Evolutionary conservation across 345 rosid genomes (phyloP), one percentile per base, ranked within the genome.

Genomic region (Litchi chinensis): DNA sequence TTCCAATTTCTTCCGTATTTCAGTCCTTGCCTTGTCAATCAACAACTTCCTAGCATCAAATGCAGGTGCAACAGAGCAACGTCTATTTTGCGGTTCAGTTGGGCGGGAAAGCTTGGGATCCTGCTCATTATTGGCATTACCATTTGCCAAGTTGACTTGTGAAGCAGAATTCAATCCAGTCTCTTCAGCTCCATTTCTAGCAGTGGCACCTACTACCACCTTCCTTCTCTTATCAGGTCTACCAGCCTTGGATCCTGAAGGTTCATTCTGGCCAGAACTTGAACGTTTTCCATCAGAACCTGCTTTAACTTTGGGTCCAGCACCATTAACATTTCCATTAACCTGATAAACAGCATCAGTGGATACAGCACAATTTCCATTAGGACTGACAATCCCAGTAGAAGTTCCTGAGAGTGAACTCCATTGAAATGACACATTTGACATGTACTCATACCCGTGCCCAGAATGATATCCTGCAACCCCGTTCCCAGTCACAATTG

Each of bases 31-130:
- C 83, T 89, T 94, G 68, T 89, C 93, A 76, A 94, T 87, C 82
- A 96, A 85, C 84, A 90, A 81, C 81, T 91, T 96, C 82, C 98
- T 87, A 52, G 92, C 90, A 85, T 96, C 99, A 85, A 93, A 88
- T 75, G 86, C 88, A 44, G 97, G 90, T 22, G 89, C 86, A 79
- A 82, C 76, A 40, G 89, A 82, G 84, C 87, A 83, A 16, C 94
- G 90, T 79, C 82, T 91, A 28, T 78, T 67, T 57, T 88, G 80
- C 72, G 79, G 80, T 77, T 90, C 89, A 83, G 71, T 85, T 66
- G 89, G 79, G 71, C 18, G 44, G 56, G 90, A 70, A 75, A 84
- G 79, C 86, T 89, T 91, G 65, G 79, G 81, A 62, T 92, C 92
- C 11, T 68, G 78, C 64, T 84, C 89, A 39, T 62, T 74, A 71